Percentiles rank a stretch among this genome's conserved stretches.
Evolutionary conservation across 192 early-diverging fungal species (phyloP).

Genomic region (Coemansia sp.): DNA sequence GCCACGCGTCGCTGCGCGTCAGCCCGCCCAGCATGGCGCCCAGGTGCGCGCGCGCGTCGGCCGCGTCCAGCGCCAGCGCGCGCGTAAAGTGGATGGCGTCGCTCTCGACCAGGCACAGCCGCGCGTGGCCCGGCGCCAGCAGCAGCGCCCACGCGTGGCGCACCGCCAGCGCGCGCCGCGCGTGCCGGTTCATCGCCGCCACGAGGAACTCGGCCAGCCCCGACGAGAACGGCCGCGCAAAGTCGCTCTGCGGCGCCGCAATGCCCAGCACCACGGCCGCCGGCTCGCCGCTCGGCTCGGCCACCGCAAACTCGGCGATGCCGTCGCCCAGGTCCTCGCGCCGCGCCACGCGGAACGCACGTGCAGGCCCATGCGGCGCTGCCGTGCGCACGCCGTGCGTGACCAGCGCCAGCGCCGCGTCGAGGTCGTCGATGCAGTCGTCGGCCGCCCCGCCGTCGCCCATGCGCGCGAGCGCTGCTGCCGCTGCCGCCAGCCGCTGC

Average conservation of each 20-base stretch:
- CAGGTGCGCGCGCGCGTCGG: slow-evolving; percentile 9
- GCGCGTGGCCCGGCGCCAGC: slow-evolving; percentile 19
- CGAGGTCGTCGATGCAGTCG: background rate
- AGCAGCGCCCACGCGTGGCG: slow-evolving; percentile 35
- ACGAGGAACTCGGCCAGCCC: slow-evolving; percentile 40
- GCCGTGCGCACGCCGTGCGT: background rate
- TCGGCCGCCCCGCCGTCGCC: too few relatives aligned
- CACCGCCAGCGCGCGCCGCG: slow-evolving; percentile 21
- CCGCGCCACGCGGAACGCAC: background rate
- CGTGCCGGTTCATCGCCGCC: slow-evolving; percentile 29
- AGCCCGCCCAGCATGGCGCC: slow-evolving; percentile 5
- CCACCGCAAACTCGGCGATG: slow-evolving; percentile 14
- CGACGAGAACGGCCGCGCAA: slow-evolving; percentile 34
- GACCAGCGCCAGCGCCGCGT: background rate
- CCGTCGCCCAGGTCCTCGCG: background rate
- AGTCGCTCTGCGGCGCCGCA: slow-evolving; percentile 19
- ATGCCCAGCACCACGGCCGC: slow-evolving; percentile 24
- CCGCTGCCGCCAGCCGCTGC: too few relatives aligned
- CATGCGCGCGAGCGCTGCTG: too few relatives aligned
- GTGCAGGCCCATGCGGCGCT: slow-evolving; percentile 1
- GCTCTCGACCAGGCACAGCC: slow-evolving; percentile 38
- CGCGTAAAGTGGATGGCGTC: slow-evolving; percentile 38
- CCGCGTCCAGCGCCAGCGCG: slow-evolving; percentile 7
- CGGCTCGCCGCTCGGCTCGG: background rate
- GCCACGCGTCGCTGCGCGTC: slow-evolving; percentile 27